phyloP scores from a whole-genome alignment of 495 filamentous ascomycete species.

The Penicillium pulvis region DNA sequence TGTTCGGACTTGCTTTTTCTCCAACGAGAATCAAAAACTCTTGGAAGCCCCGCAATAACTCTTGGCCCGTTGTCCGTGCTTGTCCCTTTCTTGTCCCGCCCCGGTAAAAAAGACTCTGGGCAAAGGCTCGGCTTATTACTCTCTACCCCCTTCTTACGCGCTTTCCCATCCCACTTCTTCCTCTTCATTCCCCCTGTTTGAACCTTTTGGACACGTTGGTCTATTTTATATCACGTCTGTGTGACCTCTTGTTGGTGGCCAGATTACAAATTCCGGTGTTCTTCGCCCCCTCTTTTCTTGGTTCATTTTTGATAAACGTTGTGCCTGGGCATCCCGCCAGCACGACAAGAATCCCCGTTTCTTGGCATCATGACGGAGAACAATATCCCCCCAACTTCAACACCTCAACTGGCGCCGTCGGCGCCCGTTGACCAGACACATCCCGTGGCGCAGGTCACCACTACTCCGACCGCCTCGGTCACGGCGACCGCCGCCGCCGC shows the following conservation, averaged over 20 bases:
- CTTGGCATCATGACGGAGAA: constrained; percentile 36
- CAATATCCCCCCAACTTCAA: constrained; percentile 21
- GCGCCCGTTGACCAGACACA: constrained; percentile 30
- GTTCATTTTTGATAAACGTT: constrained; percentile 6
- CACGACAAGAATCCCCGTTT: constrained; percentile 25
- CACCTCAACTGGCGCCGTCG: constrained; percentile 31
- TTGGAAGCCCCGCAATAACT: constrained; percentile 16
- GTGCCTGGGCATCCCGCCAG: constrained; percentile 32
- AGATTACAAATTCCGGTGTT: constrained; percentile 5
- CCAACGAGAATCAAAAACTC: constrained; percentile 1
- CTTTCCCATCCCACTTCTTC: constrained; percentile 12
- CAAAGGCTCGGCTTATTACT: constrained; percentile 42
- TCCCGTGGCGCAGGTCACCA: constrained; percentile 20
- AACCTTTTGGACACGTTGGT: too few relatives aligned
- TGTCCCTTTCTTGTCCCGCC: constrained; percentile 36
- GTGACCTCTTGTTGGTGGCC: neutral
- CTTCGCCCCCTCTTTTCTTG: constrained; percentile 6
- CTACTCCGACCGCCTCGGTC: constrained; percentile 32
- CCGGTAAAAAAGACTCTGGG: constrained; percentile 39
- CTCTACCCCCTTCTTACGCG: constrained; percentile 18
- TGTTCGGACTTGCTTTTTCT: constrained; percentile 3
- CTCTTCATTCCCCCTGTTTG: constrained; percentile 12
- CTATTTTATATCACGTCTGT: neutral
- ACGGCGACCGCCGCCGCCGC: constrained; percentile 44
- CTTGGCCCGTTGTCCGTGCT: constrained; percentile 38